Evolutionary conservation across 2,329 filamentous ascomycete species (phyloP).

Genomic region (Cadophora sp.): DNA sequence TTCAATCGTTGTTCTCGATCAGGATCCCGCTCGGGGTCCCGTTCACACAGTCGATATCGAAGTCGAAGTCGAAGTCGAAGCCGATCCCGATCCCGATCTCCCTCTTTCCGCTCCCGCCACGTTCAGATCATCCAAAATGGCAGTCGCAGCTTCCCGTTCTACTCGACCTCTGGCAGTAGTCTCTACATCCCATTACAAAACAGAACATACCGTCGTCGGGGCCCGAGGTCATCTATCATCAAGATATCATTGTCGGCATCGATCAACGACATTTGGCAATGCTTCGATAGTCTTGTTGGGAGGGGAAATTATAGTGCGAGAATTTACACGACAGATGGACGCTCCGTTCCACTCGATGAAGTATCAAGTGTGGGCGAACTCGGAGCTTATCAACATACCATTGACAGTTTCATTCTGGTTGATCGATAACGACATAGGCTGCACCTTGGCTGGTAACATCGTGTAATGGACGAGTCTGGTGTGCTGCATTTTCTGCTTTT

Average conservation of each 20-base stretch:
- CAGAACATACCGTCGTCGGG: no score
- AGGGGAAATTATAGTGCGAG: background rate
- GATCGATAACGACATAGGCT: no score
- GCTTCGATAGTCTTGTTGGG: background rate
- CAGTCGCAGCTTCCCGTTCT: background rate
- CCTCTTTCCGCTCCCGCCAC: background rate
- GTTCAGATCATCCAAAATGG: background rate
- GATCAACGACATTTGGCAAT: background rate
- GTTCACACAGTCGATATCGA: background rate
- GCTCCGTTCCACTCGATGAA: background rate
- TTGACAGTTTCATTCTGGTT: background rate
- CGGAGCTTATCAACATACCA: background rate
- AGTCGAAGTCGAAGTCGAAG: background rate
- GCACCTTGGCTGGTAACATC: no score
- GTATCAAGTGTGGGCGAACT: background rate
- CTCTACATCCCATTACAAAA: background rate
- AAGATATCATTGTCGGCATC: background rate
- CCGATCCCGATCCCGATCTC: background rate
- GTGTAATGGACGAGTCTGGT: background rate
- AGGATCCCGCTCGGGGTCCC: background rate
- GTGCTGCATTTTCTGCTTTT: background rate
- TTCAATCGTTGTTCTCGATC: background rate
- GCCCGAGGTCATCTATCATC: background rate
- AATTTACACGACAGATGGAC: background rate
- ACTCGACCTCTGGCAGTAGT: background rate